Conservation (phyloP, 2,329 filamentous ascomycete species). For the Aspergillus aculeatus region DNA sequence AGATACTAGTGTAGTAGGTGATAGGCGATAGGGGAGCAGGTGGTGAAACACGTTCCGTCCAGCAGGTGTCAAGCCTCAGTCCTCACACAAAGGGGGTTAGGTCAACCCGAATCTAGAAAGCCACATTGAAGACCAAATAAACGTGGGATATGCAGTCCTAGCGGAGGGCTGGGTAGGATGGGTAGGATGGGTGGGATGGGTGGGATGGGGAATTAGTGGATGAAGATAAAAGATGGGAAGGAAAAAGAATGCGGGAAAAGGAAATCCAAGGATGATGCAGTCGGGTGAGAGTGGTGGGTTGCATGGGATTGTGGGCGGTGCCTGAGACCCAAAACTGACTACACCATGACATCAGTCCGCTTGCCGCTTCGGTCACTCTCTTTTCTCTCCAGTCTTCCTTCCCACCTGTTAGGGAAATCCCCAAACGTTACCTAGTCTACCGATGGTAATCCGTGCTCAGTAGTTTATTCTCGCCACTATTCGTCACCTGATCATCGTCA, state of each 20-base stretch:
- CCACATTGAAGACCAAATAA: not conserved
- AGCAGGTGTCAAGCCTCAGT: not conserved
- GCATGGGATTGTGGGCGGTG: not conserved
- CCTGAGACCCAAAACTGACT: not conserved
- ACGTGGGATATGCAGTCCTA: too few relatives aligned
- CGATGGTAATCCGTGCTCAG: too few relatives aligned
- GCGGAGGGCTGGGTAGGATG: not conserved
- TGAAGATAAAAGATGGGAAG: not conserved
- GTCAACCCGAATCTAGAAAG: not conserved
- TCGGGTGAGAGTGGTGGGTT: too few relatives aligned
- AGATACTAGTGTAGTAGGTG: not conserved
- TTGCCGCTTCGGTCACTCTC: not conserved
- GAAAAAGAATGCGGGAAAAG: not conserved
- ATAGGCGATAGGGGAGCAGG: not conserved
- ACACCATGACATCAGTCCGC: not conserved
- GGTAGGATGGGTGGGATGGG: too few relatives aligned
- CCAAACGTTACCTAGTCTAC: too few relatives aligned
- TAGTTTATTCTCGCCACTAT: too few relatives aligned
- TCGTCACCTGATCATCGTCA: not conserved
- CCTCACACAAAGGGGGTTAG: not conserved
- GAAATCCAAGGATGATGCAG: too few relatives aligned
- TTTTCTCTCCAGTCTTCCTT: not conserved
- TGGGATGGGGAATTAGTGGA: not conserved
- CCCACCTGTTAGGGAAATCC: not conserved
- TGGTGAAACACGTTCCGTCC: not conserved